These are phyloP conservation scores for Diplodia mutila DNA, from an alignment of 2,329 filamentous ascomycete genomes.

Conservation along the genomic window DNA sequence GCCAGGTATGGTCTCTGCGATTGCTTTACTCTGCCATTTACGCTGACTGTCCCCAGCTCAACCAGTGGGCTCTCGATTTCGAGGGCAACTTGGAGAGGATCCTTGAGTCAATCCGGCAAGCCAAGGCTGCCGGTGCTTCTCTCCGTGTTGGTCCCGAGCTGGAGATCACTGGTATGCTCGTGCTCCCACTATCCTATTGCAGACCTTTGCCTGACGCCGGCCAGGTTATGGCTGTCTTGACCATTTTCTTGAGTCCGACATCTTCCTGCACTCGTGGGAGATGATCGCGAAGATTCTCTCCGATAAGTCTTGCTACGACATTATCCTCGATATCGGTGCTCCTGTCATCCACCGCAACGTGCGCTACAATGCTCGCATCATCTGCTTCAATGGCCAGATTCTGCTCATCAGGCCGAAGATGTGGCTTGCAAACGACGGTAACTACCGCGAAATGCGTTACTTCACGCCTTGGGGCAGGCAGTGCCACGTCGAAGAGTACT, in stretches of 20 bases:
- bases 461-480: conserved; percentile 51
- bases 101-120: conserved; percentile 62
- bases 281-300: conserved; percentile 63
- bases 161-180: conserved; percentile 47
- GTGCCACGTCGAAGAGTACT: conserved; percentile 65
- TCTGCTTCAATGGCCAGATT: conserved; percentile 68
- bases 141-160: conserved; percentile 61
- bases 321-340: conserved; percentile 59
- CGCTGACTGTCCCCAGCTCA: conserved; percentile 36
- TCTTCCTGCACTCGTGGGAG: conserved; percentile 54
- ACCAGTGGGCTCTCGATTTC: conserved; percentile 61
- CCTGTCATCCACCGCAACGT: conserved; percentile 66
- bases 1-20: conserved; percentile 15
- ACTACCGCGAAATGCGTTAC: conserved; percentile 48
- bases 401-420: conserved; percentile 74
- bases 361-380: conserved; percentile 66
- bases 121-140: conserved; percentile 65
- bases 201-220: conserved; percentile 18
- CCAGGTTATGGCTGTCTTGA: conserved; percentile 68
- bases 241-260: conserved; percentile 57
- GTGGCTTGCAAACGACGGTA: conserved; percentile 72
- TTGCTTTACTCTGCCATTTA: neutral
- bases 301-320: conserved; percentile 64
- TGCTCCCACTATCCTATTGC: neutral
- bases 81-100: conserved; percentile 67